Base-by-base conservation (phyloP, 2,329 filamentous ascomycete genomes). In the Fusarium anguioides region DNA sequence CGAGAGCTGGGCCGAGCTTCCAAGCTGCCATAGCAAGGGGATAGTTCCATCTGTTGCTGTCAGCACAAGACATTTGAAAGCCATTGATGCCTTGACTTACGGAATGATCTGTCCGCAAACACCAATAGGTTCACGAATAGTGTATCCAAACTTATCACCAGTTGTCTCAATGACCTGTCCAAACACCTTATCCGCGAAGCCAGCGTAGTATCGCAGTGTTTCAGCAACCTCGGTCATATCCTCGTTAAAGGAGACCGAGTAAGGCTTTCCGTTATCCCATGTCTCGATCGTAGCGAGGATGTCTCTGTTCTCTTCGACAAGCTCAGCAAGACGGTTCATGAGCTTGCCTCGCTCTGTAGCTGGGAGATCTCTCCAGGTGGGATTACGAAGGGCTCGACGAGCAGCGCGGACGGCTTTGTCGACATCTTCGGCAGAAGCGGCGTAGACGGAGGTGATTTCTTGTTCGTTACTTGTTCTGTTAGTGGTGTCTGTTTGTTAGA, bases 251-350 rank as follows among this genome's bases (percentile, higher is more conserved):
- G 91, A 83, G 14, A 89, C 88, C 3, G 79, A 77, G 76, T 91
- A 93, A 2, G 91, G 89, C 58, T 78, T 78, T 75, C 91, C 92
- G 70, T 94, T 94, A 74, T 96, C 92, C 91, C 91, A 95, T 0
- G 93, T 92, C 79, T 96, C 92, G 8, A 84, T 76, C 3, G 82
- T 83, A 7, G 82, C 81, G 6, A 84, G 73, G 0, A 71, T 53
- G 35, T 82, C 80, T 26, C 82, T 83, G 74, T 95, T 83, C 74
- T 88, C 76, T 65, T 92, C 89, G 21, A 94, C 81, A 24, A 96
- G 81, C 48, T 91, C 86, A 12, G 90, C 89, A 15, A 96, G 85
- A 75, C 89, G 91, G 75, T 84, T 84, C 82, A 96, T 85, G 51
- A 95, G 77, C 31, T 83, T 83, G 36, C 91, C 91, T 31, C 92